Evolutionary conservation across 2,329 filamentous ascomycete genomes (phyloP).

Genomic region (Kalmusia sp.): DNA sequence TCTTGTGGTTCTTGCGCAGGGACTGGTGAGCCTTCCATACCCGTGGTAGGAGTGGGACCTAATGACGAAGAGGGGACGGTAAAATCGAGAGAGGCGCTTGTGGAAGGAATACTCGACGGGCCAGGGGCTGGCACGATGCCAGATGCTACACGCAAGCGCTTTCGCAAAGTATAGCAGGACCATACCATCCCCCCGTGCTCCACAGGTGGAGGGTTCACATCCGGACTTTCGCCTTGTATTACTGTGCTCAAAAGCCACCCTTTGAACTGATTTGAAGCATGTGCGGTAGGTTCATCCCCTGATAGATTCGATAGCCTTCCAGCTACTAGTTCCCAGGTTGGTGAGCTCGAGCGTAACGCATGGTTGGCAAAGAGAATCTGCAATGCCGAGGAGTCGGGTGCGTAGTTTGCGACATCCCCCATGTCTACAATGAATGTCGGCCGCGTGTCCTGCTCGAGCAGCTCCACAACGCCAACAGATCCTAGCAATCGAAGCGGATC

Average conservation of each 20-base stretch:
- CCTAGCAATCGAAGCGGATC: conserved; percentile 65
- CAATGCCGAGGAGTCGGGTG: conserved; percentile 56
- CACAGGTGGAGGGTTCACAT: conserved; percentile 57
- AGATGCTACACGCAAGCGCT: conserved; percentile 72
- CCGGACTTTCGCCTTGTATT: conserved; percentile 60
- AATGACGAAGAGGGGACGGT: conserved; percentile 33
- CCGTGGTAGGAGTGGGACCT: conserved; percentile 14
- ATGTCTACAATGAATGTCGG: conserved; percentile 80
- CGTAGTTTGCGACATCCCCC: conserved; percentile 62
- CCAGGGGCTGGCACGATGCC: conserved; percentile 44
- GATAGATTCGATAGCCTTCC: conserved; percentile 46
- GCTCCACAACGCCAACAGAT: conserved; percentile 71
- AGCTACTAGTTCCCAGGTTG: conserved; percentile 64
- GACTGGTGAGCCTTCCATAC: conserved; percentile 16
- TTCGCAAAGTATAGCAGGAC: conserved; percentile 74
- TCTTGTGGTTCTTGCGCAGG: conserved; percentile 44
- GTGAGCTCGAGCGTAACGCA: conserved; percentile 65
- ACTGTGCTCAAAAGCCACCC: conserved; percentile 69
- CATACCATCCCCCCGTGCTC: conserved; percentile 72
- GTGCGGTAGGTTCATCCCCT: conserved; percentile 46
- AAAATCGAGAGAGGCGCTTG: conserved; percentile 44
- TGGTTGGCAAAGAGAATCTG: conserved; percentile 73
- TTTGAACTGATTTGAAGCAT: conserved; percentile 64
- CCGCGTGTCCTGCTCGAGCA: conserved; percentile 77
- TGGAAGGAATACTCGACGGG: conserved; percentile 31